Percentiles rank a stretch among this genome's conserved stretches.
These are phyloP conservation scores for Paxillus involutus DNA, from an alignment of 768 basidiomycete species.

Conservation along the genomic window DNA sequence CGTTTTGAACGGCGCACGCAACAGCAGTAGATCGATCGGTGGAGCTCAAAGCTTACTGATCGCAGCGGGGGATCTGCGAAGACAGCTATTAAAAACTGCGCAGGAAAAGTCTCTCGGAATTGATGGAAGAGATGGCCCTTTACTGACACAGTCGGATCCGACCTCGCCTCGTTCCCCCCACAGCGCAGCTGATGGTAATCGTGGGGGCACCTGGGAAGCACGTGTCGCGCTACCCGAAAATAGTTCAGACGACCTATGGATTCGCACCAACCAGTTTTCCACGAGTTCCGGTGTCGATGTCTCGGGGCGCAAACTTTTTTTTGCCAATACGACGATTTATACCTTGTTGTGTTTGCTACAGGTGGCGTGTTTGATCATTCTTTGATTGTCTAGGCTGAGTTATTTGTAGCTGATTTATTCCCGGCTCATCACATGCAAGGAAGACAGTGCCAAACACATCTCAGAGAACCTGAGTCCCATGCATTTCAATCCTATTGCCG, in stretches of 20 bases:
- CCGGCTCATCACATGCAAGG: constrained; percentile 83
- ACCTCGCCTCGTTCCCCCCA: constrained; percentile 7
- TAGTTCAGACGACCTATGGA: constrained; percentile 54
- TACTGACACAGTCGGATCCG: constrained; percentile 14
- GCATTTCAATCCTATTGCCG: constrained; percentile 77
- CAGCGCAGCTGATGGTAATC: constrained; percentile 3
- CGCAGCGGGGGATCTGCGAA: constrained; percentile 69
- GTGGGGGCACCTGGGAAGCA: not conserved
- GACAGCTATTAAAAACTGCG: constrained; percentile 74
- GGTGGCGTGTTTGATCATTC: constrained; percentile 39
- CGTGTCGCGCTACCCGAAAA: not conserved
- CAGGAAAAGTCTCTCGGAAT: constrained; percentile 51
- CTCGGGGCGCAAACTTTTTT: constrained; percentile 62
- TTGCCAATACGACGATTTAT: constrained; percentile 92
- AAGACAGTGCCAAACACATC: constrained; percentile 70
- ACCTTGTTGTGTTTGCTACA: constrained; percentile 85
- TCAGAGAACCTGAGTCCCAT: constrained; percentile 63
- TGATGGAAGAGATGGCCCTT: constrained; percentile 31
- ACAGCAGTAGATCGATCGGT: constrained; percentile 46
- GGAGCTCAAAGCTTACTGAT: constrained; percentile 47
- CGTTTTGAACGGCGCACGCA: constrained; percentile 11
- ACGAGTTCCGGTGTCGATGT: constrained; percentile 28
- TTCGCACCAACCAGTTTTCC: constrained; percentile 38
- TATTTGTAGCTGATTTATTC: constrained; percentile 78
- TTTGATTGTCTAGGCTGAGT: constrained; percentile 3